Conservation (phyloP, 2,329 filamentous ascomycete species). For the Fusarium tjaetaba region DNA sequence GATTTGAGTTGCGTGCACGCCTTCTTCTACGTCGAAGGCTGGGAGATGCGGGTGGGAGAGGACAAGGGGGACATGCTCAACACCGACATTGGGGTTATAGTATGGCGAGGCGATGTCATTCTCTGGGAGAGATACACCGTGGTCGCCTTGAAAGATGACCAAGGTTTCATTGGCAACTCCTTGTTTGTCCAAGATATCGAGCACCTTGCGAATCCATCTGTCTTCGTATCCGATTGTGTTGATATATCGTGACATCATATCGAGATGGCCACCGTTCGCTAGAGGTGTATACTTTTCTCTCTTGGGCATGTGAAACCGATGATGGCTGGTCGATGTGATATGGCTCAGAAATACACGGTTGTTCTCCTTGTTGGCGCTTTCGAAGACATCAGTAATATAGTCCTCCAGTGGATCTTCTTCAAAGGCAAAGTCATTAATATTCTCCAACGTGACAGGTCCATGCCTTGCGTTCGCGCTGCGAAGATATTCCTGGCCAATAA, state of each 20-base stretch:
- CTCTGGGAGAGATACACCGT: conserved; percentile 46
- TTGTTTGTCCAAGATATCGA: conserved; percentile 45
- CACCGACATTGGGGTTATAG: conserved; percentile 45
- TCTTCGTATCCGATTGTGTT: conserved; percentile 46
- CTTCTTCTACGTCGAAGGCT: conserved; percentile 39
- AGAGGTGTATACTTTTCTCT: conserved; percentile 41
- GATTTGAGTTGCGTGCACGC: conserved; percentile 44
- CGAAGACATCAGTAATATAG: conserved; percentile 46
- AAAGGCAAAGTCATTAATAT: conserved; percentile 50
- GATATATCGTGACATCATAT: conserved; percentile 45
- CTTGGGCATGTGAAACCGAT: conserved; percentile 44
- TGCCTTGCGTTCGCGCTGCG: conserved; percentile 42
- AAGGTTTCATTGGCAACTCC: conserved; percentile 47
- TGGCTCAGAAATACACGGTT: conserved; percentile 48
- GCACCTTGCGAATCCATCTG: conserved; percentile 43
- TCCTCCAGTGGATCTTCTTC: conserved; percentile 44
- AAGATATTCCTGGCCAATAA: conserved; percentile 45
- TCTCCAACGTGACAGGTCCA: conserved; percentile 40
- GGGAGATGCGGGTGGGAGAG: conserved; percentile 45
- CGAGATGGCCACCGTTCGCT: conserved; percentile 18
- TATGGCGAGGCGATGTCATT: conserved; percentile 44
- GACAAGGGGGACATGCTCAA: conserved; percentile 44
- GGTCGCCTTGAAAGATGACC: conserved; percentile 46
- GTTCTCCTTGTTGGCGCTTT: conserved; percentile 40
- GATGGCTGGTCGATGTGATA: conserved; percentile 49